phyloP scores from a whole-genome alignment of 2,329 filamentous ascomycete genomes.

The Cytospora paraplurivora region DNA sequence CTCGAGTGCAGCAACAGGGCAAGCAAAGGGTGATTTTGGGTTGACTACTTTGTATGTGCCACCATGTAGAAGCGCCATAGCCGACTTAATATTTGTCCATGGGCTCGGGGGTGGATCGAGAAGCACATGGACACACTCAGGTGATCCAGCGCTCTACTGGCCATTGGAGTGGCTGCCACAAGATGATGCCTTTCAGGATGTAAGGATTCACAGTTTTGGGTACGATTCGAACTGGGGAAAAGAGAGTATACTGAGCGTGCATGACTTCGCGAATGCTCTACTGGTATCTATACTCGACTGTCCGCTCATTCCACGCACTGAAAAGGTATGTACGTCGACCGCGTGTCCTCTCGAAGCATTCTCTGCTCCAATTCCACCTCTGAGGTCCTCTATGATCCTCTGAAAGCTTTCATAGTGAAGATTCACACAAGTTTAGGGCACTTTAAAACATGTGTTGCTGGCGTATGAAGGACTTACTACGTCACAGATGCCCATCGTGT shows the following conservation, averaged over 20 bases:
- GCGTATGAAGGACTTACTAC: too few species aligned
- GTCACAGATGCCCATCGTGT: too few species aligned
- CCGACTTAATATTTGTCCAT: constrained; percentile 44
- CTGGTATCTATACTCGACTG: constrained; percentile 36
- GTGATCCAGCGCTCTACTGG: constrained; percentile 36
- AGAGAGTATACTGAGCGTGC: constrained; percentile 35
- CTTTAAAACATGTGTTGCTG: too few species aligned
- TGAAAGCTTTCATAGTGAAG: too few species aligned
- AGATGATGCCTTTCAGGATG: constrained; percentile 37
- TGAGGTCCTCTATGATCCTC: too few species aligned
- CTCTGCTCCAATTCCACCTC: too few species aligned
- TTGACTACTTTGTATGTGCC: constrained; percentile 33
- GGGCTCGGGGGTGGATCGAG: constrained; percentile 41
- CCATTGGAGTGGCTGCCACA: constrained; percentile 39
- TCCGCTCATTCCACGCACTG: constrained; percentile 30
- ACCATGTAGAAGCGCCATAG: constrained; percentile 9
- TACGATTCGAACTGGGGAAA: constrained; percentile 32
- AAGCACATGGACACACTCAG: constrained; percentile 40
- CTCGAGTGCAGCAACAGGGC: background rate
- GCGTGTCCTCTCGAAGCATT: too few species aligned
- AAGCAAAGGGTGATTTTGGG: constrained; percentile 33
- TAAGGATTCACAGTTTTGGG: constrained; percentile 39
- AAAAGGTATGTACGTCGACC: constrained; percentile 30
- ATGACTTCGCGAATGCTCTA: constrained; percentile 39
- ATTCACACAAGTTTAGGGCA: too few species aligned